These are phyloP conservation scores for Xylariaceae sp. DNA, from an alignment of 2,329 filamentous ascomycete genomes.

Conservation along the genomic window DNA sequence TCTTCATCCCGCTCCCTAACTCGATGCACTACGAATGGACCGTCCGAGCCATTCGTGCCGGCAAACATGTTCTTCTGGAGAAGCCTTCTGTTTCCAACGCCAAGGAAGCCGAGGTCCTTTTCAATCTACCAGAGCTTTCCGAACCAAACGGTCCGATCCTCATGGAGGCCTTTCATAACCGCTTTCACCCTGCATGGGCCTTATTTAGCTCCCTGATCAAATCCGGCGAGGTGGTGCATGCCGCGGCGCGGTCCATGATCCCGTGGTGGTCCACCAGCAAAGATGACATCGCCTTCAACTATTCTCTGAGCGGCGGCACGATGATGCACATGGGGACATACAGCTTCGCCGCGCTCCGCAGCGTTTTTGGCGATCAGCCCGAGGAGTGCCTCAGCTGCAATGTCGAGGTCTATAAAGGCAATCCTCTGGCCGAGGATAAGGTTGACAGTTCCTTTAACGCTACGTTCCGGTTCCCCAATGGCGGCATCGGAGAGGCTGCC, in stretches of 20 bases:
- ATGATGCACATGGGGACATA: slow-evolving; percentile 37
- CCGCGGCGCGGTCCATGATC: slow-evolving; percentile 27
- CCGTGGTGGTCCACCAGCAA: slow-evolving; percentile 30
- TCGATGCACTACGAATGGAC: slow-evolving; percentile 43
- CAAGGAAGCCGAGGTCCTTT: slow-evolving; percentile 42
- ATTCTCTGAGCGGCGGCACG: slow-evolving; percentile 38
- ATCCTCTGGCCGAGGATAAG: slow-evolving; percentile 18
- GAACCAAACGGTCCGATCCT: slow-evolving; percentile 30
- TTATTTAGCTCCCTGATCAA: slow-evolving; percentile 38
- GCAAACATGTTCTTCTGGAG: slow-evolving; percentile 52
- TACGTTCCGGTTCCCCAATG: slow-evolving; percentile 33
- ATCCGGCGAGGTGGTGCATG: slow-evolving; percentile 34
- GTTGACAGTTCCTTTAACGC: slow-evolving; percentile 30
- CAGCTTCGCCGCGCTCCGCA: slow-evolving; percentile 27
- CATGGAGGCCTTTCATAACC: slow-evolving; percentile 48
- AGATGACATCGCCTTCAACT: slow-evolving; percentile 42
- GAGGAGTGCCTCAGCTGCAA: slow-evolving; percentile 30
- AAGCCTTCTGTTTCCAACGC: slow-evolving; percentile 46
- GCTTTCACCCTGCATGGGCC: slow-evolving; percentile 46
- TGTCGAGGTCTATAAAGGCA: slow-evolving; percentile 11
- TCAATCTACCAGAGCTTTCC: not conserved
- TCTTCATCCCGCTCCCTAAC: slow-evolving; percentile 47
- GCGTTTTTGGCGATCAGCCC: slow-evolving; percentile 32
- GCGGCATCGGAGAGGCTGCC: slow-evolving; percentile 30
- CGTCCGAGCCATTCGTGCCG: slow-evolving; percentile 40